Evolutionary conservation across 805 yeast species (phyloP).

Genomic region (Yarrowia sp.): DNA sequence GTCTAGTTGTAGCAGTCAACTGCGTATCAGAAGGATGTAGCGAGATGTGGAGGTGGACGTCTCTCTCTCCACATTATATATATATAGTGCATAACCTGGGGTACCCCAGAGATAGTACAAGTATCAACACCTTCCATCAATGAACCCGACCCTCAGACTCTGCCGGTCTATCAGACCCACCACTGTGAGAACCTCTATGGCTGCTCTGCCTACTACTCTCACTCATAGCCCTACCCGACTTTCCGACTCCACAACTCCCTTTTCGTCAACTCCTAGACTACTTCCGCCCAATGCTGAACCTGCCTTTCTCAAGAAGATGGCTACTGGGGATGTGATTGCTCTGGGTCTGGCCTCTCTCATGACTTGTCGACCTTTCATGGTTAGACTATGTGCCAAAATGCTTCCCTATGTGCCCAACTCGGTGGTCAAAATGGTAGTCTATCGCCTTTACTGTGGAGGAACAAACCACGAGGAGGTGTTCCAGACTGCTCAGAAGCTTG

Average conservation of each 20-base stretch:
- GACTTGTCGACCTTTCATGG: constrained; percentile 38
- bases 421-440: constrained; percentile 67
- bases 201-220: neutral
- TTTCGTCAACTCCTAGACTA: neutral
- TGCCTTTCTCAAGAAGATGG: neutral
- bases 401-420: constrained; percentile 55
- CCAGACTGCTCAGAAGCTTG: constrained; percentile 63
- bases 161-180: neutral
- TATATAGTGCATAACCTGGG: neutral
- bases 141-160: neutral
- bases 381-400: constrained; percentile 37
- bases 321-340: constrained; percentile 1
- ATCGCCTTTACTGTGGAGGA: constrained; percentile 88
- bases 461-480: constrained; percentile 68
- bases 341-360: constrained; percentile 37
- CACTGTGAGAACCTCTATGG: neutral
- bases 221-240: neutral
- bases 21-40: neutral
- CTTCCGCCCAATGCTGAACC: neutral
- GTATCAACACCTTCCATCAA: neutral
- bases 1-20: neutral
- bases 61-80: too few relatives aligned
- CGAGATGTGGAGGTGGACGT: neutral
- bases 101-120: neutral
- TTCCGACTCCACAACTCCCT: neutral